phyloP scores from a whole-genome alignment of 768 basidiomycete species.

The Asterophora lycoperdoides region DNA sequence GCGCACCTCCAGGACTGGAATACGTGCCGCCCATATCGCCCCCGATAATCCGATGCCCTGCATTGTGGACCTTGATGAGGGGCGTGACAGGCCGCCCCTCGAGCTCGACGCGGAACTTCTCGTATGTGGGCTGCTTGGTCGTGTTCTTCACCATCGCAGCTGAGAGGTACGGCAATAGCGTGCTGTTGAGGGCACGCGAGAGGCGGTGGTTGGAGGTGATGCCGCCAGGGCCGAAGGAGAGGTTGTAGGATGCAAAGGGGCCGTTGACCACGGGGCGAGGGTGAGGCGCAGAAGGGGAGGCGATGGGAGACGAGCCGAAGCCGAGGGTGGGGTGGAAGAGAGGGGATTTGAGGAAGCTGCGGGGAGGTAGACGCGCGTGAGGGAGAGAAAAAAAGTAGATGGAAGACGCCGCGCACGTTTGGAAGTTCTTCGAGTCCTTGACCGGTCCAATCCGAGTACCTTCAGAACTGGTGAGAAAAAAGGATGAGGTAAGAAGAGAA shows the following conservation, averaged over 20 bases:
- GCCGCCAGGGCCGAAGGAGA: conserved; percentile 29
- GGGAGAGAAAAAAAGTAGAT: background rate
- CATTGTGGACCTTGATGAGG: conserved; percentile 28
- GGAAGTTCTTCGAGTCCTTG: conserved; percentile 24
- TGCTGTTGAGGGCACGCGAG: conserved; percentile 25
- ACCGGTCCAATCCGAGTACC: conserved; percentile 42
- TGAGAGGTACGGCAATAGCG: conserved; percentile 16
- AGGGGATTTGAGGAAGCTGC: conserved; percentile 28
- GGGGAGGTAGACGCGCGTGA: background rate
- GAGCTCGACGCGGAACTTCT: conserved; percentile 32
- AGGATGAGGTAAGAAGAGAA: background rate
- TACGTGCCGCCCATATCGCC: conserved; percentile 31
- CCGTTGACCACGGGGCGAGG: conserved; percentile 21
- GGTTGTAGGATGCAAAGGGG: conserved; percentile 29
- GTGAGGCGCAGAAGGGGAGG: conserved; percentile 15
- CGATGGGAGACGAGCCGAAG: conserved; percentile 32
- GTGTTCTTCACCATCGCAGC: background rate
- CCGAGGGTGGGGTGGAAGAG: conserved; percentile 32
- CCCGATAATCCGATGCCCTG: conserved; percentile 31
- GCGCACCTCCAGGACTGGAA: conserved; percentile 37
- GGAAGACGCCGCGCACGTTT: conserved; percentile 20
- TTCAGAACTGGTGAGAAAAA: conserved; percentile 4
- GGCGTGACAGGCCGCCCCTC: conserved; percentile 30
- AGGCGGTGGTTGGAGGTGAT: conserved; percentile 31
- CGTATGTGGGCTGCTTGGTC: conserved; percentile 21